These are phyloP conservation scores for Candida takata DNA, from an alignment of 805 yeast species.

Conservation along the genomic window DNA sequence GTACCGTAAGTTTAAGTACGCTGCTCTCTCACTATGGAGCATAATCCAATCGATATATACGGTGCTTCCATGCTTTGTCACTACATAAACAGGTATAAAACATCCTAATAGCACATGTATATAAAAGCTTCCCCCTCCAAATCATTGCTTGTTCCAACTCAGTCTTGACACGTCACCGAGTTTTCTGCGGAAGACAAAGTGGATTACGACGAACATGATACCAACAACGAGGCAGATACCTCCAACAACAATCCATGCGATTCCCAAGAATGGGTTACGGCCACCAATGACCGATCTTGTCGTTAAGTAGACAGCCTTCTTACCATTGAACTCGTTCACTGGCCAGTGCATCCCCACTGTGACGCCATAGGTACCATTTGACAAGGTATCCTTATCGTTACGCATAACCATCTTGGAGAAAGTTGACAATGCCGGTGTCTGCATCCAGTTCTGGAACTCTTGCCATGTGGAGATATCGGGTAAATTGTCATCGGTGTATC, in stretches of 20 bases:
- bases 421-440: slow-evolving; percentile 66
- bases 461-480: slow-evolving; percentile 66
- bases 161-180: slow-evolving; percentile 64
- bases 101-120: background rate
- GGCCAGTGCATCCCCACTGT: slow-evolving; percentile 75
- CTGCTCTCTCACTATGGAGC: too few relatives aligned
- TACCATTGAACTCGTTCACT: slow-evolving; percentile 59
- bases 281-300: slow-evolving; percentile 75
- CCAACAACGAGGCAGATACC: slow-evolving; percentile 58
- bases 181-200: slow-evolving; percentile 59
- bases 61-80: too few relatives aligned
- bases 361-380: slow-evolving; percentile 56
- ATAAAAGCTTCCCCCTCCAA: too few relatives aligned
- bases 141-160: slow-evolving; percentile 62
- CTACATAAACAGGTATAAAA: too few relatives aligned
- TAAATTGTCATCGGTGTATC: slow-evolving; percentile 60
- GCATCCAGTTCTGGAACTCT: slow-evolving; percentile 81
- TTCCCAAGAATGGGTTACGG: slow-evolving; percentile 64
- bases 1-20: too few relatives aligned
- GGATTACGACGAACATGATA: slow-evolving; percentile 42
- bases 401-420: slow-evolving; percentile 61
- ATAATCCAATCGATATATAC: too few relatives aligned
- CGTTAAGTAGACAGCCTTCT: slow-evolving; percentile 57
- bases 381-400: slow-evolving; percentile 49
- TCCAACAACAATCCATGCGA: slow-evolving; percentile 70